Conservation (phyloP, 148 eudicot species). For the Arbutus unedo region DNA sequence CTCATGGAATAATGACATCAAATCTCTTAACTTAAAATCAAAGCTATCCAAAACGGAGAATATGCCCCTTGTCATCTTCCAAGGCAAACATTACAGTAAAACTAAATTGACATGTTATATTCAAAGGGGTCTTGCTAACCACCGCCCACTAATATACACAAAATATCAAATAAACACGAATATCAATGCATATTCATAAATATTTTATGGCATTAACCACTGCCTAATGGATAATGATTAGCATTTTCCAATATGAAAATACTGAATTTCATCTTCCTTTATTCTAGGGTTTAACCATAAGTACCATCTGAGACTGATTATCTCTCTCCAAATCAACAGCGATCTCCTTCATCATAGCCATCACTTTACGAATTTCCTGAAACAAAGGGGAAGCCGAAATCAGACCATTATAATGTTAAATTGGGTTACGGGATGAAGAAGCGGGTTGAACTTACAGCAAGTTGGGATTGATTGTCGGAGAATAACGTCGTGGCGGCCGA, state of each 20-base stretch:
- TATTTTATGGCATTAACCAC: no score
- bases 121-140: no score
- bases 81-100: background rate
- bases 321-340: slow-evolving; percentile 68
- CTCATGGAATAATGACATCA: background rate
- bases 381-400: slow-evolving; percentile 12
- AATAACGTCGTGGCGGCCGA: slow-evolving; percentile 30
- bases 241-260: background rate
- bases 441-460: slow-evolving; percentile 39
- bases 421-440: background rate
- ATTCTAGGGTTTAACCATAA: slow-evolving; percentile 24
- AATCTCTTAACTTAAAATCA: background rate
- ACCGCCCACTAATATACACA: no score
- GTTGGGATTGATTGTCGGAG: slow-evolving; percentile 50
- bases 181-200: no score
- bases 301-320: slow-evolving; percentile 50
- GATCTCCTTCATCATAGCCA: slow-evolving; percentile 48
- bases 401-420: background rate
- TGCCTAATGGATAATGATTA: no score
- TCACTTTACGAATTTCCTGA: slow-evolving; percentile 67
- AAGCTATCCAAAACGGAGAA: background rate
- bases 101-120: background rate
- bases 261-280: background rate
- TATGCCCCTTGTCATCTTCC: background rate
- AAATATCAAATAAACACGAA: no score